Percentiles rank a stretch among this genome's conserved stretches.
These are phyloP conservation scores for Candida corydali DNA, from an alignment of 805 yeast genomes.

Conservation along the genomic window DNA sequence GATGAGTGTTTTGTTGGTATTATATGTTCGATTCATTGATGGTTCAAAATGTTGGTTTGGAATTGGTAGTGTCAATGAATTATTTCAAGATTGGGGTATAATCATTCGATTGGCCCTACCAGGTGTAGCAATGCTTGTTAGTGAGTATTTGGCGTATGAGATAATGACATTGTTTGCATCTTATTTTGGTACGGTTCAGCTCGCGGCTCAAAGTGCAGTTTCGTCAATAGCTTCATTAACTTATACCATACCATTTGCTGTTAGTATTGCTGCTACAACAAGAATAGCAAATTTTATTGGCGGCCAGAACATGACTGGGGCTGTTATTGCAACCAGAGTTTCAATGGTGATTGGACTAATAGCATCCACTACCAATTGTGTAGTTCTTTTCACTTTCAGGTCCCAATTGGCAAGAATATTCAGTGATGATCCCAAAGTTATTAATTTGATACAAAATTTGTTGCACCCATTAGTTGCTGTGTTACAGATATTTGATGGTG, in stretches of 20 bases:
- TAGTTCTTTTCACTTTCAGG: slow-evolving; percentile 44
- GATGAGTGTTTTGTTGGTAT: slow-evolving; percentile 31
- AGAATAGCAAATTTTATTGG: slow-evolving; percentile 45
- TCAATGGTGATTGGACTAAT: slow-evolving; percentile 28
- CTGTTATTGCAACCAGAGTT: slow-evolving; percentile 29
- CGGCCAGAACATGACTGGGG: slow-evolving; percentile 35
- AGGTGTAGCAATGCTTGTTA: slow-evolving; percentile 43
- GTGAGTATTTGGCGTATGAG: slow-evolving; percentile 44
- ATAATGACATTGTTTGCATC: slow-evolving; percentile 44
- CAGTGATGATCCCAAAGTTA: slow-evolving; percentile 58
- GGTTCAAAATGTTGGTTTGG: slow-evolving; percentile 75
- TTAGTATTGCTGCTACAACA: slow-evolving; percentile 41
- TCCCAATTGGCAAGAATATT: slow-evolving; percentile 53
- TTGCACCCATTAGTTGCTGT: slow-evolving; percentile 60
- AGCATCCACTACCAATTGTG: slow-evolving; percentile 36
- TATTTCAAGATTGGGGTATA: slow-evolving; percentile 33
- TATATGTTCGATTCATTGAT: slow-evolving; percentile 46
- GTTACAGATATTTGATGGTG: slow-evolving; percentile 65
- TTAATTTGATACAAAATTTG: slow-evolving; percentile 44
- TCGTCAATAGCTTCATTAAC: slow-evolving; percentile 43
- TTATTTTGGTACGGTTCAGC: slow-evolving; percentile 44
- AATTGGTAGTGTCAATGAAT: slow-evolving; percentile 29
- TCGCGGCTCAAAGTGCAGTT: slow-evolving; percentile 51
- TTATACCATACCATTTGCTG: slow-evolving; percentile 45
- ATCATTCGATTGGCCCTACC: slow-evolving; percentile 38